Evolutionary conservation across 2,329 filamentous ascomycete species (phyloP), one percentile per base, ranked within the genome.

Genomic region (Pseudohalonectria lignicola): DNA sequence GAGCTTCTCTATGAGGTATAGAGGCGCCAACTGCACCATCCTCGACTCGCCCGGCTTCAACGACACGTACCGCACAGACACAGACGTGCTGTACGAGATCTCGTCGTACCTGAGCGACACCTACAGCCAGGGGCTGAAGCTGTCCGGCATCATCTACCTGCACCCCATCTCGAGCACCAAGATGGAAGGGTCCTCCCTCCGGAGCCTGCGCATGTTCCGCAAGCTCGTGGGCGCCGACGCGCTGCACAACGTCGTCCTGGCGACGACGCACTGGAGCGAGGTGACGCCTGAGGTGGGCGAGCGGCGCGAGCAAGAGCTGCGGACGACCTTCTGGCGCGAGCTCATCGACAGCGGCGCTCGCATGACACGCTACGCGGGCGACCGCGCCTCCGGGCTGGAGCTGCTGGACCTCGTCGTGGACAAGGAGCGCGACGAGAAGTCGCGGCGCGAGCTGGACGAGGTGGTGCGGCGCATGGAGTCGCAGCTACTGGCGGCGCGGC

Each of bases 111-210:
- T 67, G 2, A 51, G 49, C 1, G 39, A 40, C 0, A 49, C 53
- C 1, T 62, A 60, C 39, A 46, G 44, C 17, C 40, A 53, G 13
- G 32, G 55, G 13, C 49, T 56, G 34, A 53, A 52, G 31, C 53
- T 67, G 3, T 51, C 51, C 4, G 66, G 65, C 1, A 60, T 69
- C 36, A 57, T 69, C 20, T 69, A 67, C 46, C 46, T 69, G 10
- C 64, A 67, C 34, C 54, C 54, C 1, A 68, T 70, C 43, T 56
- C 53, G 0, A 57, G 64, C 35, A 53, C 47, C 13, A 54, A 64
- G 10, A 54, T 67, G 48, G 49, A 51, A 3, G 56, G 62, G 35
- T 59, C 59, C 18, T 49, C 53, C 25, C 49, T 55, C 12, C 53
- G 57, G 31, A 67, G 66, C 42, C 46, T 69, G 1, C 43, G 55